Base-by-base conservation (phyloP, 257 asterid genomes). In the Solanum chmielewskii region DNA sequence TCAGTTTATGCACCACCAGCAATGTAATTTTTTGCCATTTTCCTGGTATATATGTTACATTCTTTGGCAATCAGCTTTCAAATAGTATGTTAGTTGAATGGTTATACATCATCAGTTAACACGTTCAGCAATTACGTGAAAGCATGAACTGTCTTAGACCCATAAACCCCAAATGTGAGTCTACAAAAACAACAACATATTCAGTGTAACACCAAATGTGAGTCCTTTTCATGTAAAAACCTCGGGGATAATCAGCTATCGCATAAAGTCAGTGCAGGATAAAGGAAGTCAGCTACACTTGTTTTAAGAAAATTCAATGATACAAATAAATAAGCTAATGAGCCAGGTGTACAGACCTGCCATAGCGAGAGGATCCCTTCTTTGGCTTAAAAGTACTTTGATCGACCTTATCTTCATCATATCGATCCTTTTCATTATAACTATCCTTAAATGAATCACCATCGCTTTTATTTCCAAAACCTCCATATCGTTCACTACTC, bases 401-500 rank as follows among this genome's bases (percentile, higher is more conserved):
- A 86, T 74, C 95, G 85, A 90, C 90, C 90, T 93, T 96, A 86
- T 94, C 94, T 86, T 92, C 98, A 86, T 89, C 95, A 86, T 90
- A 94, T 66, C 47, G 91, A 88, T 92, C 94, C 87, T 90, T 93
- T 56, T 89, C 95, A 88, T 92, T 94, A 83, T 89, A 88, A 85
- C 91, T 86, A 89, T 88, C 94, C 45, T 83, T 87, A 64, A 87
- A 93, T 69, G 91, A 88, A 87, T 93, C 96, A 18, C 90, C 92
- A 90, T 93, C 94, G 60, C 90, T 90, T 81, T 87, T 83, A 86
- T 86, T 90, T 52, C 99, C 96, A 88, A 93, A 94, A 89, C 98
- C 99, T 89, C 99, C 98, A 92, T 95, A 93, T 35, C 88, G 90
- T 23, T 89, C 95, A 84, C 91, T 86, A 77, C 87, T 91, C 87